Evolutionary conservation across 306 rosid species (phyloP).

Genomic region (Acacia confusa): DNA sequence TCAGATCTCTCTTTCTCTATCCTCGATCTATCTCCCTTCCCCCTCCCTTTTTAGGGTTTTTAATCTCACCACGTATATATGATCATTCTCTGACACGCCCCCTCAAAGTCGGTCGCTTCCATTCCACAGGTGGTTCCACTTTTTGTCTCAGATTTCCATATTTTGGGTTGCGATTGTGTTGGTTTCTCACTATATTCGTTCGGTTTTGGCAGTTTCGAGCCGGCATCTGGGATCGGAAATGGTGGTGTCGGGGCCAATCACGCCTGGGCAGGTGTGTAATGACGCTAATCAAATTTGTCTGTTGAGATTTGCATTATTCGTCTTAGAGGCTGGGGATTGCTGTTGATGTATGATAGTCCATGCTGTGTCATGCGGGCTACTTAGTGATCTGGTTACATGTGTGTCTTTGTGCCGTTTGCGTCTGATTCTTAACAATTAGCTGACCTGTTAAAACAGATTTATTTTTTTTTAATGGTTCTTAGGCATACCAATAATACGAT

Average conservation of each 20-base stretch:
- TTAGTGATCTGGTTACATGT: constrained; percentile 33
- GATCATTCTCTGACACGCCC: constrained; percentile 39
- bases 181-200: background rate
- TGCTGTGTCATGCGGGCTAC: background rate
- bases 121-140: constrained; percentile 33
- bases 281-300: background rate
- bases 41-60: constrained; percentile 43
- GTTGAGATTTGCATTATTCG: background rate
- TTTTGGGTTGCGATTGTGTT: constrained; percentile 18
- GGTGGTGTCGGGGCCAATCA: constrained; percentile 71
- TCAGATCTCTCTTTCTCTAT: constrained; percentile 38
- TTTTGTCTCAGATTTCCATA: constrained; percentile 13
- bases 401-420: background rate
- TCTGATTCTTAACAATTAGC: background rate
- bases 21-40: constrained; percentile 22
- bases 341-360: constrained; percentile 6
- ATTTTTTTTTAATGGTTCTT: background rate
- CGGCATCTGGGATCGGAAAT: constrained; percentile 46
- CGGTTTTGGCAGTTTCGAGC: constrained; percentile 45
- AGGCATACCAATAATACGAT: background rate
- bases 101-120: constrained; percentile 26
- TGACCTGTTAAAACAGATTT: background rate
- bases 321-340: constrained; percentile 7
- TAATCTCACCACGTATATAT: constrained; percentile 40
- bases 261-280: constrained; percentile 75